A percentile compares a stretch with the other conserved stretches of the same genome.
Evolutionary conservation across 1,284 basidiomycete genomes (phyloP).

Genomic region (Rhodotorula glutinis): DNA sequence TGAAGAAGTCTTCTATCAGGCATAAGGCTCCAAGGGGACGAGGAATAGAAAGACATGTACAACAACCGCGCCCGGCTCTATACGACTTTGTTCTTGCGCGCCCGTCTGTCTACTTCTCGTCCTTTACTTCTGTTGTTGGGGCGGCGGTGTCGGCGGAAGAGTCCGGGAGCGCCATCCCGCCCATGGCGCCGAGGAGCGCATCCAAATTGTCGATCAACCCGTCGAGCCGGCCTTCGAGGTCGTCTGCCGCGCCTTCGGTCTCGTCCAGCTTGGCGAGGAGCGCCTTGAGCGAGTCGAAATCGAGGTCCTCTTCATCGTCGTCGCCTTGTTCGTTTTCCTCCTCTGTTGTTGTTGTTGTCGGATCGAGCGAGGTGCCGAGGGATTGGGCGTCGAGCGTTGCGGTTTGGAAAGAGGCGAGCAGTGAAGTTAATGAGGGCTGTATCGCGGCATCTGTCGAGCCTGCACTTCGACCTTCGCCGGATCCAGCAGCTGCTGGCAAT

Average conservation of each 20-base stretch:
- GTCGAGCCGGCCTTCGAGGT: slow-evolving; percentile 26
- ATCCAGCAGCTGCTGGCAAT: neutral
- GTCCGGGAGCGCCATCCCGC: neutral
- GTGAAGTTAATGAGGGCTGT: slow-evolving; percentile 2
- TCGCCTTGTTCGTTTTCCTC: neutral
- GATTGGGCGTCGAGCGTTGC: neutral
- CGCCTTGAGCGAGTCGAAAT: neutral
- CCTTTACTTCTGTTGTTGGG: neutral
- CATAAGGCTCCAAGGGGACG: neutral
- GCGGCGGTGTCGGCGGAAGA: neutral
- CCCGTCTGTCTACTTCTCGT: neutral
- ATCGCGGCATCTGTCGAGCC: neutral
- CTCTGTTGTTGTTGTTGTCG: neutral
- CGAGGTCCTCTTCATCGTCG: slow-evolving; percentile 9
- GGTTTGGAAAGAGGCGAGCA: slow-evolving; percentile 9
- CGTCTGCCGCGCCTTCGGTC: slow-evolving; percentile 18
- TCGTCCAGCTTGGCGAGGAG: slow-evolving; percentile 20
- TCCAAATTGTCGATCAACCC: slow-evolving; percentile 19
- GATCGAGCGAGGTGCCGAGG: neutral
- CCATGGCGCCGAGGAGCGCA: slow-evolving; percentile 13
- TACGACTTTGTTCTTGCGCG: too few relatives aligned
- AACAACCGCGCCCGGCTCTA: neutral
- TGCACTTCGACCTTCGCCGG: neutral
- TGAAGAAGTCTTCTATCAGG: slow-evolving; percentile 1
- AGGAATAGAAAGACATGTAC: neutral